These are phyloP conservation scores for Verbena officinalis DNA, from an alignment of 257 asterid genomes.

Conservation along the genomic window DNA sequence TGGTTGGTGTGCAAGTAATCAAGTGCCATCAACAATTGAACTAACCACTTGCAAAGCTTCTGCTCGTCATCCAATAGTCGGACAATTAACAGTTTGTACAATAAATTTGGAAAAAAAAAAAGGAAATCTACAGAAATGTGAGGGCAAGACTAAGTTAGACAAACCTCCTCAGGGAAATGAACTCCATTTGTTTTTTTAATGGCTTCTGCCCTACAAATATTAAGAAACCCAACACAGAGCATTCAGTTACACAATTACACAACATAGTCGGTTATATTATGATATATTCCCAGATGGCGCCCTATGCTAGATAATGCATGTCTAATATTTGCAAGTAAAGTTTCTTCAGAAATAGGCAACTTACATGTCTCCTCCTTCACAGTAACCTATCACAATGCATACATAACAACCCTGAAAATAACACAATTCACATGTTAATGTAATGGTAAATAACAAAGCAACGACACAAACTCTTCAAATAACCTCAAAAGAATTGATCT, in stretches of 20 bases:
- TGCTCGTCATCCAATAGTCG: slow-evolving; percentile 42
- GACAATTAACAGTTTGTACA: slow-evolving; percentile 11
- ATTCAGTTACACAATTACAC: slow-evolving; percentile 1
- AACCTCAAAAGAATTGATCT: neutral
- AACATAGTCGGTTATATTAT: slow-evolving; percentile 3
- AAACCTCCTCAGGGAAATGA: slow-evolving; percentile 94
- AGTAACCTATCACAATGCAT: slow-evolving; percentile 95
- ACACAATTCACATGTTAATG: slow-evolving; percentile 22
- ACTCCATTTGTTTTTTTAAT: slow-evolving; percentile 81
- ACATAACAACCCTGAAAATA: slow-evolving; percentile 91
- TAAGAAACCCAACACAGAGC: slow-evolving; percentile 24
- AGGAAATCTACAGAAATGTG: neutral
- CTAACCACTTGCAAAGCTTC: slow-evolving; percentile 97
- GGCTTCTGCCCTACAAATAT: slow-evolving; percentile 79
- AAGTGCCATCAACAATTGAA: slow-evolving; percentile 93
- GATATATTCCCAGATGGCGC: neutral
- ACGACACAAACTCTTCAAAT: neutral
- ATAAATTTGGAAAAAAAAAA: slow-evolving; percentile 20
- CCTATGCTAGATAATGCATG: neutral
- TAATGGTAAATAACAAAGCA: slow-evolving; percentile 8
- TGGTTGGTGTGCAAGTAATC: slow-evolving; percentile 88
- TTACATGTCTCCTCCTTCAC: slow-evolving; percentile 99
- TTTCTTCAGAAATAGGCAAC: slow-evolving; percentile 36
- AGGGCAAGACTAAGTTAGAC: slow-evolving; percentile 19
- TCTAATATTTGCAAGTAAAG: slow-evolving; percentile 9